Evolutionary conservation across 2,329 filamentous ascomycete species (phyloP), one percentile per base, ranked within the genome.

Genomic region (Cercospora zeae-maydis): DNA sequence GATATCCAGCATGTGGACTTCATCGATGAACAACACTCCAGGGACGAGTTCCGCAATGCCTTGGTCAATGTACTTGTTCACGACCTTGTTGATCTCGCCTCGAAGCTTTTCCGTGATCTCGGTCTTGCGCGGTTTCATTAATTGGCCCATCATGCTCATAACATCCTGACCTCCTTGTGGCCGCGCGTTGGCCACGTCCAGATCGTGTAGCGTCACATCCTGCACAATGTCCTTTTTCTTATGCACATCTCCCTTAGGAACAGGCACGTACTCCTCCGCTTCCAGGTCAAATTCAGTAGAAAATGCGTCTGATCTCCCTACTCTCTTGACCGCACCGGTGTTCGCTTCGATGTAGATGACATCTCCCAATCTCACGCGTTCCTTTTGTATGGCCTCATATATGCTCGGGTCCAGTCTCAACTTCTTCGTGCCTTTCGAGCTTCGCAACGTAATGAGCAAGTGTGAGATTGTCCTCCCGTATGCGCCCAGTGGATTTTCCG

Each of bases 181-280:
- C 72, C 93, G 84, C 13, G 95, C 90, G 74, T 99, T 99, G 68
- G 95, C 95, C 66, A 98, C 89, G 74, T 99, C 95, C 61, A 99
- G 83, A 75, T 99, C 95, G 78, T 99, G 95, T 67, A 99, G 84
- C 51, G 95, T 97, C 66, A 99, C 95, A 74, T 99, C 95, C 77
- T 99, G 95, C 36, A 99, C 95, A 71, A 99, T 96, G 80, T 99
- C 95, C 83, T 99, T 99, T 87, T 97, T 98, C 86, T 99, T 99
- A 83, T 98, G 95, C 59, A 99, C 95, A 74, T 99, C 95, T 63
- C 95, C 95, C 82, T 99, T 99, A 62, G 95, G 95, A 67, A 99
- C 96, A 5, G 95, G 95, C 68, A 99, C 95, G 77, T 99, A 99
- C 79, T 99, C 95, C 79, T 99, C 95, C 1, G 95, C 95, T 81